Percentiles rank a stretch among this genome's conserved stretches.
Evolutionary conservation across 2,329 filamentous ascomycete genomes (phyloP).

Genomic region (Ascocoryne sarcoides): DNA sequence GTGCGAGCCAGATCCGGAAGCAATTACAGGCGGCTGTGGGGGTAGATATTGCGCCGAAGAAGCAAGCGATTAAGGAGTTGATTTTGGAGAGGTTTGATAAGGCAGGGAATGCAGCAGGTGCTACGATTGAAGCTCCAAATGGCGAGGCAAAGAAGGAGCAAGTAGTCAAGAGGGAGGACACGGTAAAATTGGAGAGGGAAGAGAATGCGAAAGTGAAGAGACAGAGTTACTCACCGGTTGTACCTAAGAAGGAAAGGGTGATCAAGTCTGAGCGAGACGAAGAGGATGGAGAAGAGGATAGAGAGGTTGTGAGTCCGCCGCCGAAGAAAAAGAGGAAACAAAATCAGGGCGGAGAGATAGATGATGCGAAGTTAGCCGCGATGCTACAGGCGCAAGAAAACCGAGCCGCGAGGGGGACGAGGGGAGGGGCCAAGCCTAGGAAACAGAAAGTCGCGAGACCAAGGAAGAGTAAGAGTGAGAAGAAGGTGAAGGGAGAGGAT

Average conservation of each 20-base stretch:
- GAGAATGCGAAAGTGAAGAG: no score
- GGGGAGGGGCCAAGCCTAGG: constrained; percentile 56
- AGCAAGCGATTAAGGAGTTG: constrained; percentile 41
- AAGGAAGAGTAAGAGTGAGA: constrained; percentile 67
- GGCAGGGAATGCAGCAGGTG: constrained; percentile 16
- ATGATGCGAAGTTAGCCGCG: constrained; percentile 80
- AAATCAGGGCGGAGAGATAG: constrained; percentile 53
- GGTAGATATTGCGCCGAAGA: constrained; percentile 30
- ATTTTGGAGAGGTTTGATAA: constrained; percentile 49
- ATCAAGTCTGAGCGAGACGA: constrained; percentile 1
- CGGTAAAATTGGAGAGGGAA: no score
- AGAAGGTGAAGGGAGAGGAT: constrained; percentile 68
- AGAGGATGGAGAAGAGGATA: constrained; percentile 1
- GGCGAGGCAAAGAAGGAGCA: constrained; percentile 2
- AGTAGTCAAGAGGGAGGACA: neutral
- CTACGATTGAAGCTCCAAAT: constrained; percentile 14
- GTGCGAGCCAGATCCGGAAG: constrained; percentile 31
- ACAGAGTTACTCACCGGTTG: no score
- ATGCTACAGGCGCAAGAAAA: constrained; percentile 91
- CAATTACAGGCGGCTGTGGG: constrained; percentile 25
- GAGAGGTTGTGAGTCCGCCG: constrained; percentile 15
- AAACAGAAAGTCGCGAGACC: constrained; percentile 10
- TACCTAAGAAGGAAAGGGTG: no score
- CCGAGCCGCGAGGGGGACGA: constrained; percentile 57
- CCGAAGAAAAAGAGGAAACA: constrained; percentile 47